Evolutionary conservation across 306 rosid genomes (phyloP), one percentile per base, ranked within the genome.

Genomic region (Prunus mume): DNA sequence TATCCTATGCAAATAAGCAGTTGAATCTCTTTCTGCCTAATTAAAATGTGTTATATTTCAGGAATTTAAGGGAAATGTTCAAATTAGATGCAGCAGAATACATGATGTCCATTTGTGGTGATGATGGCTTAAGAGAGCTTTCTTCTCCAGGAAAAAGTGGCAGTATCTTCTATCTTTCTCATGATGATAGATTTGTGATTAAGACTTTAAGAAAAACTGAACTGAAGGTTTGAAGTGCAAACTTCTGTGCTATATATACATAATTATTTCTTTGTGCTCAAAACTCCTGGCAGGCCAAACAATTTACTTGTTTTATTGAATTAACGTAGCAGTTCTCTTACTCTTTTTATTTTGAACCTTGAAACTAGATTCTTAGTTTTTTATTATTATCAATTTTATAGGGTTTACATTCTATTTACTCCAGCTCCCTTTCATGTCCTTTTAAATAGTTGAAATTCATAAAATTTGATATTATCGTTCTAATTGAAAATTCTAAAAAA

Each of bases 51-150:
- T 45, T 51, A 13, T 68, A 74, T 86, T 86, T 67, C 87, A 96
- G 99, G 97, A 96, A 96, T 88, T 84, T 96, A 95, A 88, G 98
- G 85, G 98, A 88, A 87, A 90, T 96, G 99, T 96, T 96, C 90
- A 96, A 92, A 78, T 87, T 96, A 82, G 97, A 96, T 85, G 96
- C 99, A 19, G 97, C 99, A 34, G 98, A 91, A 72, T 96, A 96
- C 90, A 92, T 96, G 99, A 92, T 96, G 98, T 96, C 99, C 67
- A 92, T 92, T 82, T 96, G 99, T 78, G 96, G 96, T 24, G 96
- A 92, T 73, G 82, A 80, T 82, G 97, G 98, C 81, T 84, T 96
- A 65, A 88, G 92, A 78, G 99, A 92, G 81, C 89, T 92, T 76
- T 74, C 96, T 68, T 96, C 99, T 69, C 86, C 98, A 0, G 99